Percentiles rank a stretch among this genome's conserved stretches.
Conservation (phyloP, 1,139 yeast species). For the Debaryomycetaceae sp. region DNA sequence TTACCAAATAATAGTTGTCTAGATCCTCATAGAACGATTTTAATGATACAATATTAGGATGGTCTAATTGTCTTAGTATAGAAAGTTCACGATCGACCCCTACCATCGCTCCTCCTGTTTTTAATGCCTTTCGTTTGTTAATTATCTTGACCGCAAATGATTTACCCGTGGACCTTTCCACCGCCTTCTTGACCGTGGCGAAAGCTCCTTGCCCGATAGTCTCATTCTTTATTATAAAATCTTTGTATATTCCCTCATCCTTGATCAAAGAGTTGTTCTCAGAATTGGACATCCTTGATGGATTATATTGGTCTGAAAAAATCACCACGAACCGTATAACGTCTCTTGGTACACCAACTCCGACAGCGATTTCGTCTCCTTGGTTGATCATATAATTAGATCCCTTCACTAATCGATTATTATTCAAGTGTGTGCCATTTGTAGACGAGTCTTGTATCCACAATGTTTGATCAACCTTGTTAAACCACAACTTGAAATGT, state of each 20-base stretch:
- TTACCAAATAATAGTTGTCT: slow-evolving; percentile 77
- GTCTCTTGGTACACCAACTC: slow-evolving; percentile 80
- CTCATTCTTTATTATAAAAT: slow-evolving; percentile 76
- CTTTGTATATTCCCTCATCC: slow-evolving; percentile 59
- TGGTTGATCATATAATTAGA: slow-evolving; percentile 79
- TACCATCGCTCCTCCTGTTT: slow-evolving; percentile 54
- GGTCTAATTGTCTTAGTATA: slow-evolving; percentile 71
- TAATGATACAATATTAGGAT: slow-evolving; percentile 78
- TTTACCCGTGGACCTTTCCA: slow-evolving; percentile 79
- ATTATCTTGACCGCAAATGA: slow-evolving; percentile 89
- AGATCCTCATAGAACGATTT: slow-evolving; percentile 83
- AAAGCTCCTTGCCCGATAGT: slow-evolving; percentile 96
- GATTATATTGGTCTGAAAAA: slow-evolving; percentile 44
- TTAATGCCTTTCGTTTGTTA: slow-evolving; percentile 71
- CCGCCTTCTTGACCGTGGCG: slow-evolving; percentile 90
- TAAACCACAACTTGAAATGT: slow-evolving; percentile 72
- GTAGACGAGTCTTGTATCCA: slow-evolving; percentile 75
- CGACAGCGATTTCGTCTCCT: slow-evolving; percentile 90
- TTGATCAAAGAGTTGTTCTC: slow-evolving; percentile 18
- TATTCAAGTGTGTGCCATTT: slow-evolving; percentile 87
- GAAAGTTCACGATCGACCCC: slow-evolving; percentile 86
- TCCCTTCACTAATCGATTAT: slow-evolving; percentile 68
- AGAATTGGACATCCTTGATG: slow-evolving; percentile 22
- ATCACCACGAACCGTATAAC: slow-evolving; percentile 72
- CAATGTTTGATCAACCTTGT: slow-evolving; percentile 49